Evolutionary conservation across 164 flowering plant species (phyloP), one percentile per base, ranked within the genome.

Genomic region (Piper betle): DNA sequence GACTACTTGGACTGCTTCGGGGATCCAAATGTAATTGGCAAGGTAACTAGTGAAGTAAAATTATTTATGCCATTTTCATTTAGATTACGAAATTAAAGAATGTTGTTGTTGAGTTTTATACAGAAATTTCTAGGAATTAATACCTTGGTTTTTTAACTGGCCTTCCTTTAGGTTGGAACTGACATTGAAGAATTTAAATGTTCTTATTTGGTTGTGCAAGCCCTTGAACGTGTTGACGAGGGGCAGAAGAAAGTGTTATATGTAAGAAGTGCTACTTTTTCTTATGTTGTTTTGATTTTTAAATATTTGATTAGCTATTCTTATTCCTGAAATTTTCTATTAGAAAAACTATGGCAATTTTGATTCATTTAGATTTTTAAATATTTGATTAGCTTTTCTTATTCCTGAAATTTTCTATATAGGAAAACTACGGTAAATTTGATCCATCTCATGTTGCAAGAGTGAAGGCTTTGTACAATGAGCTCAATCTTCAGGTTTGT

Each of bases 191-290:
- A 93, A 74, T 93, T 80, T 64, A 90, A 93, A 77, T 93, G 97
- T 77, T 93, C 99, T 59, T 90, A 97, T 97, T 65, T 93, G 81
- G 96, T 85, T n/a, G 97, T 93, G 57, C 86, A 90, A 77, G 99
- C 99, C 52, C 68, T 93, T 59, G 96, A 88, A 68, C 76, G 58
- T 16, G 80, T 80, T 66, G 80, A 76, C 38, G 90, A 82, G 61
- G 85, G 82, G 48, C 96, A 93, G 59, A 85, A 81, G 82, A 80
- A 82, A 70, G 15, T 80, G 15, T 66, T 93, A 74, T 18, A 71
- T 66, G 99, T 93, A 79, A 75, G 84, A 43, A 25, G 55, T 7
- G 33, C 33, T 55, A 55, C 33, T 9, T 13, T 55, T 55, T 55
- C 9, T 25, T 25, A 5, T 13, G 9, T 9, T 25, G 3, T 39